Base-by-base conservation (phyloP, 331 rosid species). In the Quercus tomentella region DNA sequence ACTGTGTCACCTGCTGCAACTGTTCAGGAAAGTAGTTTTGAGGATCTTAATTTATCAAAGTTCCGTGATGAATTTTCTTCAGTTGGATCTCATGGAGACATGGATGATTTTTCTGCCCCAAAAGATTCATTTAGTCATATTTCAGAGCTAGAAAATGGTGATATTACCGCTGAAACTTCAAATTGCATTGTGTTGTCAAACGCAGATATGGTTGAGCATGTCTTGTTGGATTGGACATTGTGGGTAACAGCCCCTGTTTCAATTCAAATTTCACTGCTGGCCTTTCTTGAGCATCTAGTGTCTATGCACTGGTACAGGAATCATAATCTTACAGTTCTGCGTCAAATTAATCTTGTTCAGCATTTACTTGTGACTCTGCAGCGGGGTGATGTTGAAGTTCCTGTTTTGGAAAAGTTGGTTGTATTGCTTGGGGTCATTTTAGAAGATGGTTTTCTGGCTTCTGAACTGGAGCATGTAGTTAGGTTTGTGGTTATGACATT, bases 181-280 rank as follows among this genome's bases (percentile, higher is more conserved):
- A 96, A 96, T 85, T 96, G 99, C 86, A 88, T 96, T 74, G 99
- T 96, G 73, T 86, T 96, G 89, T 93, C 99, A 83, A 96, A 96
- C 86, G 92, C 98, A 69, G 99, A 96, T 83, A 96, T 96, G 99
- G 99, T 96, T 74, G 99, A 96, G 78, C 99, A 96, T 83, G 99
- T 96, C 80, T 86, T 96, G 77, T 82, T 96, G 91, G 99, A 96
- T 85, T 96, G 99, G 99, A 96, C 99, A 81, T 81, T 96, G 85
- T 96, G 98, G 99, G 99, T 96, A 41, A 89, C 89, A 23, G 91
- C 99, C 63, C 85, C 91, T 0, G 95, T 93, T 56, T 83, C 98
- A 37, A 93, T 96, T 75, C 99, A 96, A 82, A 96, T 96, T 88
- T 82, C 99, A 26, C 96, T 96, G 56, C 92, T 96, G 74, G 94